phyloP scores from a whole-genome alignment of 1,284 basidiomycete species.

The Cryptococcus hybrid region DNA sequence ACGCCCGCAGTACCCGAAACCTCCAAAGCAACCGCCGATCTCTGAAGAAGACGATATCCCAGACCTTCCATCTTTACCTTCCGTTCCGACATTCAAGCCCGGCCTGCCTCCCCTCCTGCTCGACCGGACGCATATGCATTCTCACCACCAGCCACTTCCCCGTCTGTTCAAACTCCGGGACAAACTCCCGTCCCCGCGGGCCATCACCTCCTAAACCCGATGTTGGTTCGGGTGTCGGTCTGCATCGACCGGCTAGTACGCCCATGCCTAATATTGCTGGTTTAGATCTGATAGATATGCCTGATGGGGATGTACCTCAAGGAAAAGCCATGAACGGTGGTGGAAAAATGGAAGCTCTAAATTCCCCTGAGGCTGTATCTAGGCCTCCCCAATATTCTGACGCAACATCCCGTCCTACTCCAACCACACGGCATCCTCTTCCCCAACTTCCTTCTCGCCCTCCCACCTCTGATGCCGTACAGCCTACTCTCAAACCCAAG shows the following conservation, averaged over 20 bases:
- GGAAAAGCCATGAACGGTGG: not conserved
- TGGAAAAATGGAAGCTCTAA: not conserved
- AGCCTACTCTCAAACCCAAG: not conserved
- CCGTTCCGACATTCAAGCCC: constrained; percentile 10
- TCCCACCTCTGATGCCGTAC: not conserved
- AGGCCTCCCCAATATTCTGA: constrained; percentile 6
- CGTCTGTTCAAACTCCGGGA: too few species aligned
- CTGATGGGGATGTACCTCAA: constrained; percentile 1
- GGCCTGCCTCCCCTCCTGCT: constrained; percentile 21
- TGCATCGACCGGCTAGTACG: constrained; percentile 28
- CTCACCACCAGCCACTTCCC: constrained; percentile 15
- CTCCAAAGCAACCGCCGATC: too few species aligned
- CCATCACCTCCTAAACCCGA: constrained; percentile 19
- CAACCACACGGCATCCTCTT: not conserved
- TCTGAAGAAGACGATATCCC: constrained; percentile 1
- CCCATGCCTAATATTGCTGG: constrained; percentile 13
- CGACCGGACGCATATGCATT: constrained; percentile 8
- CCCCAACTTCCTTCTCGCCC: not conserved
- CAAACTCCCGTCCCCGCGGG: not conserved
- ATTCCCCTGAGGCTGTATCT: constrained; percentile 21
- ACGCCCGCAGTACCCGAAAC: not conserved
- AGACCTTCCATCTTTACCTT: constrained; percentile 14
- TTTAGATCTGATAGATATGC: not conserved
- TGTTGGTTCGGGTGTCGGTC: constrained; percentile 17
- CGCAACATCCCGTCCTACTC: not conserved